Evolutionary conservation across 805 yeast genomes (phyloP).

Genomic region (Pichia gijzeniarum): DNA sequence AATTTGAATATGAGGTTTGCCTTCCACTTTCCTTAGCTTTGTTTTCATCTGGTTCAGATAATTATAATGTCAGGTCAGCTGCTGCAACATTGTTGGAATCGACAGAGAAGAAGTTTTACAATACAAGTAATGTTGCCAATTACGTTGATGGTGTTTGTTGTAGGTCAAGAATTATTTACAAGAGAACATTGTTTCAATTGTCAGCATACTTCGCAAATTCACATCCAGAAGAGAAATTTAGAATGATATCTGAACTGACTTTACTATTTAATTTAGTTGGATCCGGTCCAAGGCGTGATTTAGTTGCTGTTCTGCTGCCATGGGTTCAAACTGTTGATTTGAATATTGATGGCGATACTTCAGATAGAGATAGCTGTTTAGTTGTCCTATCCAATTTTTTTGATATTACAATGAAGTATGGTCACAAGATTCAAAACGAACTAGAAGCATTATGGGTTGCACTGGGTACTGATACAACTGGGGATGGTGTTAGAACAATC

Average conservation of each 20-base stretch:
- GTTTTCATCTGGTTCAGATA: constrained; percentile 73
- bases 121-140: constrained; percentile 46
- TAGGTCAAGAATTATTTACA: constrained; percentile 75
- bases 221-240: constrained; percentile 53
- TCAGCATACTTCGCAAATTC: constrained; percentile 63
- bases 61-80: constrained; percentile 55
- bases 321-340: constrained; percentile 87
- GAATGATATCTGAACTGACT: constrained; percentile 66
- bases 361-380: constrained; percentile 32
- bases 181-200: constrained; percentile 75
- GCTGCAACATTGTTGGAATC: constrained; percentile 67
- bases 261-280: constrained; percentile 57
- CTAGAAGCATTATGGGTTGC: constrained; percentile 96
- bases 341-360: constrained; percentile 28
- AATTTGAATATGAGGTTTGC: constrained; percentile 47
- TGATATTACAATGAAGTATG: constrained; percentile 76
- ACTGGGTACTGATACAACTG: constrained; percentile 66
- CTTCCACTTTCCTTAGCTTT: constrained; percentile 70
- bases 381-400: constrained; percentile 79
- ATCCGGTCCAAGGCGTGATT: constrained; percentile 61
- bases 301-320: constrained; percentile 74
- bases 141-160: constrained; percentile 69
- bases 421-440: constrained; percentile 71
- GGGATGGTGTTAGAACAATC: constrained; percentile 59
- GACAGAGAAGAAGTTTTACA: constrained; percentile 55